phyloP scores from a whole-genome alignment of 768 basidiomycete species.

The Leccinum boreale region DNA sequence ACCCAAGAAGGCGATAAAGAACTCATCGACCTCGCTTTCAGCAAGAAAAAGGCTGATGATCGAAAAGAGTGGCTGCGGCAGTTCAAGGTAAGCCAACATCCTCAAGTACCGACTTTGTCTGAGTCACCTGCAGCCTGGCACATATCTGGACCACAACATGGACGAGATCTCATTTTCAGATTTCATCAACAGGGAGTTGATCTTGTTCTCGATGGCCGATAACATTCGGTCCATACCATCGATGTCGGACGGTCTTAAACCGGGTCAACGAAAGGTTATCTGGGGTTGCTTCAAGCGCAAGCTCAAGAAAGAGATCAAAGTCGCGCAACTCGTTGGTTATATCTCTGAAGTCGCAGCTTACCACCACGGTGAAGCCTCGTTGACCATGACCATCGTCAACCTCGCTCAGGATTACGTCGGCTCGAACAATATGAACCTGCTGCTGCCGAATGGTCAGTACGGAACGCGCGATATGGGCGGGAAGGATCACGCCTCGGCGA shows the following conservation, averaged over 20 bases:
- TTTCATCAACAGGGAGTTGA: constrained; percentile 97
- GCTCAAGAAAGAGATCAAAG: constrained; percentile 89
- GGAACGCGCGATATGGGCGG: constrained; percentile 92
- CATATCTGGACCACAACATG: constrained; percentile 85
- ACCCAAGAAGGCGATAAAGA: constrained; percentile 80
- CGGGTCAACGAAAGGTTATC: constrained; percentile 94
- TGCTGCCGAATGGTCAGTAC: constrained; percentile 89
- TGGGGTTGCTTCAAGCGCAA: constrained; percentile 97
- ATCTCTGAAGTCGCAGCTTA: constrained; percentile 92
- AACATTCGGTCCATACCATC: constrained; percentile 98
- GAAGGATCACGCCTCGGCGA: constrained; percentile 93
- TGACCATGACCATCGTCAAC: constrained; percentile 88
- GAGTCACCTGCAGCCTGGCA: constrained; percentile 69
- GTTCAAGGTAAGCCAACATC: constrained; percentile 59
- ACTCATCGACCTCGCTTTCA: constrained; percentile 96
- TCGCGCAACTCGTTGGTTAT: constrained; percentile 94
- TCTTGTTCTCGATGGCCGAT: constrained; percentile 99
- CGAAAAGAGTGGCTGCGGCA: constrained; percentile 97
- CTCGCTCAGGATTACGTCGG: constrained; percentile 94
- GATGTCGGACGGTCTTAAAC: constrained; percentile 90
- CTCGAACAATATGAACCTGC: constrained; percentile 89
- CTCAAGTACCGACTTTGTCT: background rate
- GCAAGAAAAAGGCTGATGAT: constrained; percentile 98
- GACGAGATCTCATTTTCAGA: constrained; percentile 86
- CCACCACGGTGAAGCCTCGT: constrained; percentile 91